Conservation (phyloP, 441 rosid species). For the Adansonia madagascariensis region DNA sequence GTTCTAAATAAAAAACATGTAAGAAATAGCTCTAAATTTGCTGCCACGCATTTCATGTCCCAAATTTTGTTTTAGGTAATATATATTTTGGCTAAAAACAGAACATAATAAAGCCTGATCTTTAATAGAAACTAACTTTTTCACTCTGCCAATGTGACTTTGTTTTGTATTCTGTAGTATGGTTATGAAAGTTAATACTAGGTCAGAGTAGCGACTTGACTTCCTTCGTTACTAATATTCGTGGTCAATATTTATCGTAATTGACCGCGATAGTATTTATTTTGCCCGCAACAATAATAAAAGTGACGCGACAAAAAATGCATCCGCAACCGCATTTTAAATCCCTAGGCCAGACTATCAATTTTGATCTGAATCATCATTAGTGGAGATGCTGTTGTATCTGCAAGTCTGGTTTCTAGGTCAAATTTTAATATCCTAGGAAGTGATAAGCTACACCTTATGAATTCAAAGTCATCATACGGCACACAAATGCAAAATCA, state of each 20-base stretch:
- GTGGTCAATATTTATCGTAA: too few species aligned
- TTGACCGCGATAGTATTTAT: too few species aligned
- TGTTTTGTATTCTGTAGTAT: neutral
- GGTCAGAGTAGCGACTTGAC: too few species aligned
- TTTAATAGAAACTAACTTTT: neutral
- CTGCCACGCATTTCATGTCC: neutral
- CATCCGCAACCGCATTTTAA: too few species aligned
- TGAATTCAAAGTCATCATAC: neutral
- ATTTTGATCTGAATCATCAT: neutral
- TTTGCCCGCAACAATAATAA: too few species aligned
- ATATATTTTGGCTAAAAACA: neutral
- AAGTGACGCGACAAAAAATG: too few species aligned
- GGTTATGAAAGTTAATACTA: neutral
- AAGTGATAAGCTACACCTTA: neutral
- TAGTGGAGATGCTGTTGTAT: neutral
- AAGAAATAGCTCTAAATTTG: constrained; percentile 26
- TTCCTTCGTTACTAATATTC: too few species aligned
- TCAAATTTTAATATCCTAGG: neutral
- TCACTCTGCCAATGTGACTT: neutral
- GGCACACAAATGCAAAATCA: neutral
- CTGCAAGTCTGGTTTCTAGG: neutral
- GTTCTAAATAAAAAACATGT: constrained; percentile 63
- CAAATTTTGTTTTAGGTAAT: neutral
- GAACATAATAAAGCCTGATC: neutral
- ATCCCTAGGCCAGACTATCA: neutral